phyloP scores from a whole-genome alignment of 1,284 basidiomycete species.

The Trametes hirsuta region DNA sequence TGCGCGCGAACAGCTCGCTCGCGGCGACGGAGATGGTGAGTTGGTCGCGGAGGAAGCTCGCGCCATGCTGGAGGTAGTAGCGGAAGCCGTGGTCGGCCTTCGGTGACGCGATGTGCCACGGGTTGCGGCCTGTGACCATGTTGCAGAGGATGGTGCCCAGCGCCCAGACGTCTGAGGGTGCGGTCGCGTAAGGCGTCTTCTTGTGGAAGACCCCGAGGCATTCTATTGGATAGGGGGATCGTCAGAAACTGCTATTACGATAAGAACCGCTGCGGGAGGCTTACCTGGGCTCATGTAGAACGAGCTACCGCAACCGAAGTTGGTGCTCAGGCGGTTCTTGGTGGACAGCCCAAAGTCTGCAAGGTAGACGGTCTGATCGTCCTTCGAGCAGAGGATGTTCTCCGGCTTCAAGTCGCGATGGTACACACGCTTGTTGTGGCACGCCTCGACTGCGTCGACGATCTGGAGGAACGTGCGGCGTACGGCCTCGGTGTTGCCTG shows the following conservation, averaged over 20 bases:
- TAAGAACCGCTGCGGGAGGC: slow-evolving; percentile 18
- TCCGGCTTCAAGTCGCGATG: slow-evolving; percentile 78
- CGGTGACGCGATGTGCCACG: slow-evolving; percentile 62
- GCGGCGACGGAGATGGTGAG: slow-evolving; percentile 50
- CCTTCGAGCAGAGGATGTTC: slow-evolving; percentile 60
- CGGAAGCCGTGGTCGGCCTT: slow-evolving; percentile 58
- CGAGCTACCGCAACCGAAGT: slow-evolving; percentile 56
- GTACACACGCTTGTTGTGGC: slow-evolving; percentile 61
- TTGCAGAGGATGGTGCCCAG: slow-evolving; percentile 73
- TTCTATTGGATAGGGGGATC: slow-evolving; percentile 40
- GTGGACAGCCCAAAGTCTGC: slow-evolving; percentile 77
- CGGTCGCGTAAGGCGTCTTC: slow-evolving; percentile 51
- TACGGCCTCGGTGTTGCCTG: slow-evolving; percentile 50
- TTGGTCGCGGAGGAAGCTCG: slow-evolving; percentile 49
- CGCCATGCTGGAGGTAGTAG: slow-evolving; percentile 48
- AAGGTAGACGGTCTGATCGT: slow-evolving; percentile 52
- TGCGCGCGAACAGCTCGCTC: slow-evolving; percentile 38
- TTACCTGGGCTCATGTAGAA: slow-evolving; percentile 66
- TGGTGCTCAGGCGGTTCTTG: slow-evolving; percentile 44
- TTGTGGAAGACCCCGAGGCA: slow-evolving; percentile 49
- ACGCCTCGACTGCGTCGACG: slow-evolving; percentile 62
- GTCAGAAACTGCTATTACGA: not conserved
- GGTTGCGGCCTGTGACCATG: slow-evolving; percentile 66
- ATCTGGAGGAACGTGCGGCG: slow-evolving; percentile 58
- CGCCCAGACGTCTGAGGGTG: slow-evolving; percentile 69